Base-by-base conservation (phyloP, 2,329 filamentous ascomycete genomes). In the Neopestalotiopsis clavispora region DNA sequence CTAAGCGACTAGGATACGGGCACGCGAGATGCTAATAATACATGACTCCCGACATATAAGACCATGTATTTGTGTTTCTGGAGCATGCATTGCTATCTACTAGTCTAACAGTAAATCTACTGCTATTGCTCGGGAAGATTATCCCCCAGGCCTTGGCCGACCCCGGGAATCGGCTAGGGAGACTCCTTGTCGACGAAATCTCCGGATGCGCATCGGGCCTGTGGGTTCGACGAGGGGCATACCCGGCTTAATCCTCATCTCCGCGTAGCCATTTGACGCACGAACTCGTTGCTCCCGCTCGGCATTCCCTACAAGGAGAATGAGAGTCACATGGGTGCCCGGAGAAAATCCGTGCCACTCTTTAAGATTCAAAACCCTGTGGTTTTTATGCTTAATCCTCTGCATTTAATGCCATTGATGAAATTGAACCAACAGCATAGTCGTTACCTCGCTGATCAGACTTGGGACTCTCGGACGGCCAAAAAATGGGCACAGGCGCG, bases 131-230 rank as follows among this genome's bases (percentile, higher is more conserved):
- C n/a, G 9, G 14, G 13, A 30, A 32, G 23, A 30, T 14, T 14
- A 59, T 59, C 10, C 57, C 57, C 10, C 34, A 38, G 34, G 34
- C 34, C 23, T 38, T 34, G 17, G 23, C 30, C 20, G 10, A 17
- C 7, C 5, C 10, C 57, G 9, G 57, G 57, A 23, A 9, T 52
- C 45, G n/a, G 45, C 45, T 17, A 52, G 45, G n/a, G 5, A 52
- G 23, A 59, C 30, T 59, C 57, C 23, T 59, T 23, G 57, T 59
- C 30, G 45, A 52, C 17, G 57, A 59, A 59, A 59, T 59, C 30
- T 59, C 57, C 57, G 57, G 57, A 14, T 4, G 10, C 28, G 12
- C 28, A 52, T 52, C 17, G 45, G 45, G 45, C 45, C 17, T 52
- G 45, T 34, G 17, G 28, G n/a, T 28, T 34, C 57, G 30, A 59